Evolutionary conservation across 1,139 yeast genomes (phyloP).

Genomic region (Maudiozyma humilis): DNA sequence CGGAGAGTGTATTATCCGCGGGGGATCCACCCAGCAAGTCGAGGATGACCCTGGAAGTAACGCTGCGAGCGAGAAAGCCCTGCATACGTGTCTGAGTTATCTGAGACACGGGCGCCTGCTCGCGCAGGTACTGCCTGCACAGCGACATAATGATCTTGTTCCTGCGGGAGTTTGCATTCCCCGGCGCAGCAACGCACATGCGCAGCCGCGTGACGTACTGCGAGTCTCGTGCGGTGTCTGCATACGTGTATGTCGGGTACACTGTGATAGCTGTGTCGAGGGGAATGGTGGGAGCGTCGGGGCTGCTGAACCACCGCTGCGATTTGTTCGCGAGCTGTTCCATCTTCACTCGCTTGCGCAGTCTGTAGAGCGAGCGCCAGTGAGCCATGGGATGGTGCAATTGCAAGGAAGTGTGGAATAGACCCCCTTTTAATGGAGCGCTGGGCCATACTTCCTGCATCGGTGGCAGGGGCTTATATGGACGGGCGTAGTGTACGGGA

Average conservation of each 20-base stretch:
- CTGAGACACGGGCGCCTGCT: slow-evolving; percentile 6
- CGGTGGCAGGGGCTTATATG: background rate
- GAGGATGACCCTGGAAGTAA: background rate
- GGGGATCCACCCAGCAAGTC: background rate
- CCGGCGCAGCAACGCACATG: slow-evolving; percentile 70
- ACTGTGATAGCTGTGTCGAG: slow-evolving; percentile 35
- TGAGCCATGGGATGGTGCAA: background rate
- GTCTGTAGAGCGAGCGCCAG: slow-evolving; percentile 3
- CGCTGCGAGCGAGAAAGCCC: slow-evolving; percentile 1
- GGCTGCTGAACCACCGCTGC: background rate
- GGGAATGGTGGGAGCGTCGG: slow-evolving; percentile 6
- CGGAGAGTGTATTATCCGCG: too few relatives aligned
- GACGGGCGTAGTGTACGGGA: too few relatives aligned
- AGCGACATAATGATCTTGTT: slow-evolving; percentile 60
- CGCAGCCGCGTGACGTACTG: slow-evolving; percentile 45
- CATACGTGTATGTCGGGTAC: slow-evolving; percentile 56
- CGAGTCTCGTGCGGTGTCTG: background rate
- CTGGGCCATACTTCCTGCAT: too few relatives aligned
- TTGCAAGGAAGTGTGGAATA: background rate
- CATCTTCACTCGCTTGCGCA: slow-evolving; percentile 3
- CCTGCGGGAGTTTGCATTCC: slow-evolving; percentile 53
- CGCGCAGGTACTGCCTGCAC: slow-evolving; percentile 48
- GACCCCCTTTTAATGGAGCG: too few relatives aligned
- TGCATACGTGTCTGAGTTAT: background rate
- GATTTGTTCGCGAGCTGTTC: slow-evolving; percentile 3